Base-by-base conservation (phyloP, 345 rosid genomes). In the Gossypium australe region DNA sequence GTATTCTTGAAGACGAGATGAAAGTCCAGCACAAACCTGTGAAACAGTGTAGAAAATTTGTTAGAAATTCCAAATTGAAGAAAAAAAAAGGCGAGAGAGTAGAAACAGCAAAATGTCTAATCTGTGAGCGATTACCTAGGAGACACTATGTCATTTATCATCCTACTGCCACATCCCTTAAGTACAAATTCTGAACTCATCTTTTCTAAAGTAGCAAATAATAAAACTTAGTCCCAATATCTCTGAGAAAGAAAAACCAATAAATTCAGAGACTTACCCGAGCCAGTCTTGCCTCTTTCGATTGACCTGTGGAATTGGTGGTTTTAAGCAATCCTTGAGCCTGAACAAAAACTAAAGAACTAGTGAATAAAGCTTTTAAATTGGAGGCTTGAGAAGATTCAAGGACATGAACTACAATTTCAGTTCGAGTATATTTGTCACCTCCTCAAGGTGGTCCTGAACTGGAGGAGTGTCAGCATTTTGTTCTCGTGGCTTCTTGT, bases 381-480 rank as follows among this genome's bases (percentile, higher is more conserved):
- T 48, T 45, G 61, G 64, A 52, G 56, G 12, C 48, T 10, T 10
- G 61, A 29, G 48, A 29, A 27, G 47, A 70, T 29, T 10, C n/a
- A n/a, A 70, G 44, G 55, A 56, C 20, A 69, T 65, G 38, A 70
- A 51, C 56, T 44, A 70, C 9, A 74, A 68, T 68, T 72, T 53
- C 57, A 79, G 70, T 58, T 27, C 10, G 25, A 43, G 56, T 59
- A 44, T 69, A 78, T 51, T 55, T 70, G 78, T 81, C 79, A 91
- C 98, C 98, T 96, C 99, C 45, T 93, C 99, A 76, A 96, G 93
- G 76, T 88, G 98, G 70, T 96, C 98, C 79, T 93, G 91, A 72
- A 84, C 75, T 53, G 85, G 81, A 55, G 88, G 76, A 48, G 70
- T 78, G 76, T 84, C 89, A 67, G 77, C 76, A 77, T 81, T 86